Conservation (phyloP, 1,284 basidiomycete genomes). For the Stygiomarasmius scandens region DNA sequence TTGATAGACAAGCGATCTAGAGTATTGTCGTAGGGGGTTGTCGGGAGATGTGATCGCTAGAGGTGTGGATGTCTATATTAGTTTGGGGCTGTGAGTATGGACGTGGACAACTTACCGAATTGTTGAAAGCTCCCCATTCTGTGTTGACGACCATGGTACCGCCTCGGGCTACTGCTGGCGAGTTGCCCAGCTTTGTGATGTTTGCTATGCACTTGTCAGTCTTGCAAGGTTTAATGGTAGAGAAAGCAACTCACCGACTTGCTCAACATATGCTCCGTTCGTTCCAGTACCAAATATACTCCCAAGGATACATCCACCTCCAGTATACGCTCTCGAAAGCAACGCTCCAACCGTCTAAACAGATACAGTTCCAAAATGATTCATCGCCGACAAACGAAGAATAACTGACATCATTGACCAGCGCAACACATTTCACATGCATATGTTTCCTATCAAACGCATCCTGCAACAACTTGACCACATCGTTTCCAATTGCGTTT, state of each 20-base stretch:
- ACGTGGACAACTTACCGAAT: slow-evolving; percentile 53
- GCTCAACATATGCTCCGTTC: slow-evolving; percentile 96
- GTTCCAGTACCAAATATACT: slow-evolving; percentile 98
- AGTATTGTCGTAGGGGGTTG: slow-evolving; percentile 92
- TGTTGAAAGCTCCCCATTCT: slow-evolving; percentile 97
- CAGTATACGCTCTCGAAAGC: slow-evolving; percentile 89
- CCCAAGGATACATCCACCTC: slow-evolving; percentile 87
- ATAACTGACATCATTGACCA: slow-evolving; percentile 90
- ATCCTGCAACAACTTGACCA: slow-evolving; percentile 90
- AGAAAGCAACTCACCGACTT: slow-evolving; percentile 50
- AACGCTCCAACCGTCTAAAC: slow-evolving; percentile 90
- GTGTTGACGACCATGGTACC: slow-evolving; percentile 95
- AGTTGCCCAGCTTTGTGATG: slow-evolving; percentile 80
- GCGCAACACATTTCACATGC: slow-evolving; percentile 90
- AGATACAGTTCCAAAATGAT: background rate
- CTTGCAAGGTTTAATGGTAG: no score
- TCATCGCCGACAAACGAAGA: slow-evolving; percentile 14
- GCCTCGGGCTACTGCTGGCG: slow-evolving; percentile 57
- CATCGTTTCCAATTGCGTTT: slow-evolving; percentile 90
- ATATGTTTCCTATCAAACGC: slow-evolving; percentile 94
- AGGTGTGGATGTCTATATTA: slow-evolving; percentile 3
- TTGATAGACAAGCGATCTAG: slow-evolving; percentile 95
- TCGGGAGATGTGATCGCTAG: slow-evolving; percentile 83
- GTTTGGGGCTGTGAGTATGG: no score
- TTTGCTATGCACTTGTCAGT: no score